Evolutionary conservation across 345 rosid genomes (phyloP).

Genomic region (Eucalyptus pauciflora): DNA sequence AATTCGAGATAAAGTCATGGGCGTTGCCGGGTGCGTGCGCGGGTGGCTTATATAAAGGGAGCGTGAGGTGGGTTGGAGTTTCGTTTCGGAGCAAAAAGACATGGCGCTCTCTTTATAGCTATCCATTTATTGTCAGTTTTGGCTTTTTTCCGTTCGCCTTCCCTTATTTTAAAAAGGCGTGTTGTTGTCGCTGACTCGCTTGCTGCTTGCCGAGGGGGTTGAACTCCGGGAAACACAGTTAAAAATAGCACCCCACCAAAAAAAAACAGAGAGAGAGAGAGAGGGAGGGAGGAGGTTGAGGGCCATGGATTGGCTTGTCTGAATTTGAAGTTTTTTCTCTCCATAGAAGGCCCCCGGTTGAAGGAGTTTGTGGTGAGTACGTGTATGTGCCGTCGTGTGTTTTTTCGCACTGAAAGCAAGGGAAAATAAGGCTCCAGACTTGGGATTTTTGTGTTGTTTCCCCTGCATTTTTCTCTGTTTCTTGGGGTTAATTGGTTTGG

Average conservation of each 20-base stretch:
- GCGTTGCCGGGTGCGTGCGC: background rate
- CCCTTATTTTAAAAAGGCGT: background rate
- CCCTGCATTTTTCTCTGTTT: background rate
- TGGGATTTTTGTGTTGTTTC: background rate
- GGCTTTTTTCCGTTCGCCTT: background rate
- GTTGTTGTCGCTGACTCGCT: background rate
- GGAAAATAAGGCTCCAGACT: background rate
- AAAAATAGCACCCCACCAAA: background rate
- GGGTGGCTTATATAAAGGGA: background rate
- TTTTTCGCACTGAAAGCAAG: background rate
- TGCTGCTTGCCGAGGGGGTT: background rate
- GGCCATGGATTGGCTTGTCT: slow-evolving; percentile 13
- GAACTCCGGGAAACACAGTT: background rate
- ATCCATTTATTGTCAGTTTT: slow-evolving; percentile 36
- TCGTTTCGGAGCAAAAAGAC: slow-evolving; percentile 25
- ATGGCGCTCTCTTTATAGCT: slow-evolving; percentile 30
- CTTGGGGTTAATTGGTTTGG: background rate
- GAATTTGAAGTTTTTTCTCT: background rate
- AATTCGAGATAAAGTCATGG: background rate
- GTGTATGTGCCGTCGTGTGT: background rate
- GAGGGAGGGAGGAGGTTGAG: background rate
- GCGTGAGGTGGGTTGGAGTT: background rate
- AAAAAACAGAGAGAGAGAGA: background rate
- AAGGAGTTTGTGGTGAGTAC: slow-evolving; percentile 11
- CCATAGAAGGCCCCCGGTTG: background rate